phyloP scores from a whole-genome alignment of 179 eudicot genomes.

The Nepenthes alata region DNA sequence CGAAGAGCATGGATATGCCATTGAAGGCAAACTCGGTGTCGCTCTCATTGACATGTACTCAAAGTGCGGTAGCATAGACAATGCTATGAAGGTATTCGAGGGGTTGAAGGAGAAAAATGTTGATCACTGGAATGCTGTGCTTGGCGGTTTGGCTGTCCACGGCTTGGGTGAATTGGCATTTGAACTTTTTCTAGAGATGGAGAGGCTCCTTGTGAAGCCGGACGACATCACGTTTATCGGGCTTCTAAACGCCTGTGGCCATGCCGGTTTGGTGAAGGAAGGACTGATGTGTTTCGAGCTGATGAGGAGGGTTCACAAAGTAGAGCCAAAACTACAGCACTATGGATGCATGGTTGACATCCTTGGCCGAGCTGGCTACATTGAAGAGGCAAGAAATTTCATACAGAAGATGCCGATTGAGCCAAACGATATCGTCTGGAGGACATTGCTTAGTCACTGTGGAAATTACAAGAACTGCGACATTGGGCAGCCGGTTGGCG shows the following conservation, averaged over 20 bases:
- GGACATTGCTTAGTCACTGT: slow-evolving; percentile 58
- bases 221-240: slow-evolving; percentile 68
- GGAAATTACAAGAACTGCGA: slow-evolving; percentile 27
- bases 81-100: slow-evolving; percentile 39
- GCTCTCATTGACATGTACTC: slow-evolving; percentile 81
- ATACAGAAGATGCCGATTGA: slow-evolving; percentile 55
- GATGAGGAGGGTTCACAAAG: slow-evolving; percentile 22
- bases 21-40: slow-evolving; percentile 54
- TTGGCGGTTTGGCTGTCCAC: slow-evolving; percentile 61
- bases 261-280: slow-evolving; percentile 44
- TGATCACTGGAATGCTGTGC: slow-evolving; percentile 79
- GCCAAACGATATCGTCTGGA: slow-evolving; percentile 55
- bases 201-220: slow-evolving; percentile 27
- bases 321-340: slow-evolving; percentile 26
- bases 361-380: slow-evolving; percentile 24
- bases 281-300: slow-evolving; percentile 27
- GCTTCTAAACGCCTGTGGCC: slow-evolving; percentile 58
- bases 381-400: slow-evolving; percentile 30
- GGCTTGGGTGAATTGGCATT: slow-evolving; percentile 56
- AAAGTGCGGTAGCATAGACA: slow-evolving; percentile 57
- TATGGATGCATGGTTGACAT: slow-evolving; percentile 35
- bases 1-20: slow-evolving; percentile 17
- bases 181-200: slow-evolving; percentile 51
- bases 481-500: slow-evolving; percentile 34
- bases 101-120: slow-evolving; percentile 23